Base-by-base conservation (phyloP, 2,329 filamentous ascomycete species). In the Eutypa lata region DNA sequence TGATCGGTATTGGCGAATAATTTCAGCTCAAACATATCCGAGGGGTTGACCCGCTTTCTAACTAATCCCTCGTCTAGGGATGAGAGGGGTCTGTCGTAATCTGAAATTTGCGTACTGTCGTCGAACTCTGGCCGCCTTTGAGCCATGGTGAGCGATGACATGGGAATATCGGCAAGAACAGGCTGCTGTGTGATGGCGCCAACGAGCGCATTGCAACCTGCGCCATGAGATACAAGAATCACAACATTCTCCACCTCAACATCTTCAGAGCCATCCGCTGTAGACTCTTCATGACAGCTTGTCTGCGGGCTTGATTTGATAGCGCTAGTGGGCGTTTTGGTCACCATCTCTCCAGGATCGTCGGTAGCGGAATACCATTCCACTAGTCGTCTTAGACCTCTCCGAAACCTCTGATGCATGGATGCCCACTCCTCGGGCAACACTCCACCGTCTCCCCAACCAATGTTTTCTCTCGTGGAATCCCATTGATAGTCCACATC, bases 401-500 rank as follows among this genome's bases (percentile, higher is more conserved):
- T 83, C 37, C 91, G 82, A 64, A 97, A 96, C 21, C 94, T 83
- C 66, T 87, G 87, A 71, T 99, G 94, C 94, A 99, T 97, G 3
- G 85, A 79, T 28, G 90, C 89, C 94, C 94, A 99, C 71, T 97
- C 94, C 71, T 99, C 94, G 1, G 90, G 91, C 62, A 90, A 89
- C 43, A 87, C 81, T 38, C 93, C 94, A 10, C 93, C 93, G 63
- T 91, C 86, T 7, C 92, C 93, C 89, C 94, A 97, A 57, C 86
- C 78, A 43, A 90, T 79, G 0, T 89, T 84, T 2, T 81, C 75
- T 14, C 89, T 82, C 79, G 92, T 93, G 54, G 92, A 97, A 66
- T 99, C 92, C 93, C 94, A 99, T 62, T 93, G 89, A 64, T 90
- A 95, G 70, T 99, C 94, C n/a, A 97, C 80, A 48, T 89, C 81